Conservation (phyloP, 2,329 filamentous ascomycete species). For the Botryotinia globosa region DNA sequence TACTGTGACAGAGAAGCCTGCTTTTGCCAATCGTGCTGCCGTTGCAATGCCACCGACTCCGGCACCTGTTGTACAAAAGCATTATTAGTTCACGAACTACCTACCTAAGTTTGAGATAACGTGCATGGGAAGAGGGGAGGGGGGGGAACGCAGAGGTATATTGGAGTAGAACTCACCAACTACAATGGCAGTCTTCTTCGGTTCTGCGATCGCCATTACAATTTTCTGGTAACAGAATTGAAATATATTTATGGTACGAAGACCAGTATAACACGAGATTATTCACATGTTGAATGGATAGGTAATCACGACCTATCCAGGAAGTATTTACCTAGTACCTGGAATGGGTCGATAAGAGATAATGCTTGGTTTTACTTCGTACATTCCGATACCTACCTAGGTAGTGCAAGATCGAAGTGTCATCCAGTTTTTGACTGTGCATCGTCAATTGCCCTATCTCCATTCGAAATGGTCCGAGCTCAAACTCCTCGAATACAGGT, state of each 20-base stretch:
- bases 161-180: constrained; percentile 44
- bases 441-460: neutral
- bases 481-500: neutral
- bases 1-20: constrained; percentile 69
- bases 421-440: neutral
- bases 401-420: neutral
- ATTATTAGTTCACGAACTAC: constrained; percentile 13
- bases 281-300: constrained; percentile 27
- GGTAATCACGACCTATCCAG: neutral
- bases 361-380: neutral
- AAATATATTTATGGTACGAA: constrained; percentile 22
- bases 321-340: neutral
- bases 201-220: constrained; percentile 29
- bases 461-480: neutral
- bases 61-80: constrained; percentile 49
- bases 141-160: neutral
- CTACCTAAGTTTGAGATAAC: neutral
- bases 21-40: constrained; percentile 67
- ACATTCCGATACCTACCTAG: neutral
- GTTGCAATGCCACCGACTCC: constrained; percentile 70
- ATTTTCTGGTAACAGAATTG: neutral
- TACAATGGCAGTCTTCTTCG: constrained; percentile 49
- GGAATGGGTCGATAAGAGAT: neutral
- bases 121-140: neutral
- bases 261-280: constrained; percentile 21